These are phyloP conservation scores for Glutinoglossum americanum DNA, from an alignment of 495 filamentous ascomycete genomes.

Conservation along the genomic window DNA sequence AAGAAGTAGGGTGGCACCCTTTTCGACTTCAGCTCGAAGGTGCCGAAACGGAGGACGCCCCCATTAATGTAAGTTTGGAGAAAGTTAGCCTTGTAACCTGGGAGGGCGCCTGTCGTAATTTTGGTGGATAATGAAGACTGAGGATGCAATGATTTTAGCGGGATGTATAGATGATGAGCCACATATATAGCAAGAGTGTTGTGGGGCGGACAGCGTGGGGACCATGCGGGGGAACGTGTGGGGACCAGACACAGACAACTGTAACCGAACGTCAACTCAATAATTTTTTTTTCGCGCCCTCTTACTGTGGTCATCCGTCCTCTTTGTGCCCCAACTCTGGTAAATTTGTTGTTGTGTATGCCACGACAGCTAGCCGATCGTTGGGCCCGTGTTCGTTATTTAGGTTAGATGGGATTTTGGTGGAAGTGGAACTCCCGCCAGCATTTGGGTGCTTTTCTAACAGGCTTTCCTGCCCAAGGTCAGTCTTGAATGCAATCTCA, in stretches of 20 bases:
- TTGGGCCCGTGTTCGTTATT: conserved; percentile 6
- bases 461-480: neutral
- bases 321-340: neutral
- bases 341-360: neutral
- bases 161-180: too few relatives aligned
- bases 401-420: neutral
- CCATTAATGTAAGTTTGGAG: conserved; percentile 47
- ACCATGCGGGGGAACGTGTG: too few relatives aligned
- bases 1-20: conserved; percentile 93
- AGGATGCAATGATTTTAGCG: too few relatives aligned
- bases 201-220: too few relatives aligned
- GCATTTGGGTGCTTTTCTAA: neutral
- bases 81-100: conserved; percentile 36
- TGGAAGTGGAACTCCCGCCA: neutral
- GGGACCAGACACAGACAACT: too few relatives aligned
- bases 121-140: too few relatives aligned
- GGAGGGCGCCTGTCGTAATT: neutral
- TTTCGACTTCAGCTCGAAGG: conserved; percentile 74
- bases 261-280: neutral
- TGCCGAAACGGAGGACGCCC: conserved; percentile 70
- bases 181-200: too few relatives aligned
- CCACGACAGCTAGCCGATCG: conserved; percentile 3
- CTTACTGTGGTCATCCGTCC: neutral
- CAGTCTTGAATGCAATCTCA: too few relatives aligned
- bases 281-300: neutral